Conservation (phyloP, 257 asterid genomes). For the Thymus quinquecostatus region DNA sequence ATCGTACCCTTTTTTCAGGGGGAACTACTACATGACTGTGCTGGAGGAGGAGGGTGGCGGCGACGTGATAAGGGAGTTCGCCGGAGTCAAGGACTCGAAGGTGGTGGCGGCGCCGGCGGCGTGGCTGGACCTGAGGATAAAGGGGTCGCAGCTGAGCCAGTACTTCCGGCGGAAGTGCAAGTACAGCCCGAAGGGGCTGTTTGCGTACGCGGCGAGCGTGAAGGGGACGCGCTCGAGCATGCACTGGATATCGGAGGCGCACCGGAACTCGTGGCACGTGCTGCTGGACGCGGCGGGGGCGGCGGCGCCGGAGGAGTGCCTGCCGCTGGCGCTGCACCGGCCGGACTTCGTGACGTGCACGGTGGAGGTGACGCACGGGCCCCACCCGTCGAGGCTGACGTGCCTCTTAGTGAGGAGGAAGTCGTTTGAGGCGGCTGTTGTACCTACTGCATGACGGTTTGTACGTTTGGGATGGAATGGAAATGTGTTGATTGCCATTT, state of each 20-base stretch:
- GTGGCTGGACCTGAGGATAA: constrained; percentile 86
- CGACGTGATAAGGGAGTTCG: constrained; percentile 57
- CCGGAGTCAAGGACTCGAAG: constrained; percentile 52
- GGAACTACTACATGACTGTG: constrained; percentile 75
- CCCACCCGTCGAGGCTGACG: constrained; percentile 59
- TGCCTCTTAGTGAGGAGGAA: constrained; percentile 69
- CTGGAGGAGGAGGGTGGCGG: constrained; percentile 44
- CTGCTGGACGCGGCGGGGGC: constrained; percentile 58
- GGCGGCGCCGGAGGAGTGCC: constrained; percentile 52
- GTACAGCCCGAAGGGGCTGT: constrained; percentile 67
- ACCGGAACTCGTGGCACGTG: constrained; percentile 74
- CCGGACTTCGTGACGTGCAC: constrained; percentile 69
- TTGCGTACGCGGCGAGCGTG: constrained; percentile 56
- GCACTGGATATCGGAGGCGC: constrained; percentile 94
- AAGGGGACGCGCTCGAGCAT: constrained; percentile 57
- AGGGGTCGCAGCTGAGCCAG: constrained; percentile 82
- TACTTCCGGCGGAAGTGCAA: constrained; percentile 73
- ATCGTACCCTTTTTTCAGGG: constrained; percentile 72
- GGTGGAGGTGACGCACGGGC: constrained; percentile 44
- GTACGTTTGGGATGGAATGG: not conserved
- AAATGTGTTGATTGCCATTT: too few species aligned
- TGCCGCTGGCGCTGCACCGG: constrained; percentile 61
- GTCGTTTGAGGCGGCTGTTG: constrained; percentile 49
- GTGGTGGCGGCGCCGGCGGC: constrained; percentile 65
- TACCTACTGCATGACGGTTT: not conserved